Evolutionary conservation across 495 filamentous ascomycete genomes (phyloP).

Genomic region (Hypomontagnella submonticulosa): DNA sequence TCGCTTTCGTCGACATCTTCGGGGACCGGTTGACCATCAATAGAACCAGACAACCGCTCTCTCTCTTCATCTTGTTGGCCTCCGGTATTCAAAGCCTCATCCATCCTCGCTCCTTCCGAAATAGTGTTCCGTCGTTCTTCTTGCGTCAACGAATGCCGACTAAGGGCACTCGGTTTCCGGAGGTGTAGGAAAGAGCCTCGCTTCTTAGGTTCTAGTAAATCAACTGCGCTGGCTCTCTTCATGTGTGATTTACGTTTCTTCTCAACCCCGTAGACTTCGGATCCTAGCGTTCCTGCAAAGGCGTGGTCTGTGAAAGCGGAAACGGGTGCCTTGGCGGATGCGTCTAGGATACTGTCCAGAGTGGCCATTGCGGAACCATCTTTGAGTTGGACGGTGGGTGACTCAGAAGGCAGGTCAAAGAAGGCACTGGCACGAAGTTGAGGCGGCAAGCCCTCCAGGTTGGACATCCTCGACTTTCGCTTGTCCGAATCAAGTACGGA

Average conservation of each 20-base stretch:
- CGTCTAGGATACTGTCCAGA: slow-evolving; percentile 92
- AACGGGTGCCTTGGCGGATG: slow-evolving; percentile 92
- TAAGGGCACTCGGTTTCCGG: slow-evolving; percentile 45
- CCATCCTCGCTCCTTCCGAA: slow-evolving; percentile 28
- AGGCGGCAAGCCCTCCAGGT: slow-evolving; percentile 72
- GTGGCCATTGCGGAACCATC: slow-evolving; percentile 86
- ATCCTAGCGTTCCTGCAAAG: slow-evolving; percentile 76
- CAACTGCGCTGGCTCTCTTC: slow-evolving; percentile 37
- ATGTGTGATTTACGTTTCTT: slow-evolving; percentile 55
- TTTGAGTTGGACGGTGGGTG: slow-evolving; percentile 71
- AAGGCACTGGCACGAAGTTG: slow-evolving; percentile 91
- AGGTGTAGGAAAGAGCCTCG: slow-evolving; percentile 54
- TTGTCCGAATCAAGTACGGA: slow-evolving; percentile 49
- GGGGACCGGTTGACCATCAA: slow-evolving; percentile 52
- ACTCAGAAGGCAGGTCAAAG: slow-evolving; percentile 76
- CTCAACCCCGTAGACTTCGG: slow-evolving; percentile 69
- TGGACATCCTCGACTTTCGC: slow-evolving; percentile 53
- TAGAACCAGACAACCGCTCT: slow-evolving; percentile 28
- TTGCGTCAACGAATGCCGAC: slow-evolving; percentile 38
- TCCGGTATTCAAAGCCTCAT: slow-evolving; percentile 34
- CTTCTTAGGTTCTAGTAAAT: slow-evolving; percentile 48
- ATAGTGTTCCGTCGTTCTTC: slow-evolving; percentile 38
- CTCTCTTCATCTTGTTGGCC: slow-evolving; percentile 50
- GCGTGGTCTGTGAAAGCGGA: slow-evolving; percentile 95
- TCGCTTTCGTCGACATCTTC: slow-evolving; percentile 52